Evolutionary conservation across 78 protist species (phyloP).

Genomic region (Dictyostelium firmibasis): DNA sequence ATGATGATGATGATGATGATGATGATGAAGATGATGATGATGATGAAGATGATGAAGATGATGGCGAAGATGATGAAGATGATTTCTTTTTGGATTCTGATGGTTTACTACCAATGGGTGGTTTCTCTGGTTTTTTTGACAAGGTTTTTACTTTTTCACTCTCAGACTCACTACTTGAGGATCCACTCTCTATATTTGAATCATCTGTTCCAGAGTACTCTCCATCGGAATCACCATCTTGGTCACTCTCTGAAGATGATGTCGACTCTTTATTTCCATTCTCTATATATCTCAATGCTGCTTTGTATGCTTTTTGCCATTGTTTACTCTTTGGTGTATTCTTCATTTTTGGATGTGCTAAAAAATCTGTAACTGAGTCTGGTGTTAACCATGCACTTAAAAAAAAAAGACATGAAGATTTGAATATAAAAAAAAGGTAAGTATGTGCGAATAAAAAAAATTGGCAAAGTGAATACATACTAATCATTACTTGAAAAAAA

Average conservation of each 20-base stretch:
- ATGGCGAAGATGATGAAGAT: neutral
- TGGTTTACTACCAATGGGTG: neutral
- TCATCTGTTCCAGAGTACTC: neutral
- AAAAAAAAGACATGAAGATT: too few species aligned
- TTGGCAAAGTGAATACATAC: conserved; percentile 9
- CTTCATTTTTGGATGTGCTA: neutral
- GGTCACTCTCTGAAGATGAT: neutral
- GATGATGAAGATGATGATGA: neutral
- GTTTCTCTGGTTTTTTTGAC: neutral
- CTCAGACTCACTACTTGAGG: neutral
- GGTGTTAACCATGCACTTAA: conserved; percentile 75
- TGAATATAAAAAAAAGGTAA: too few species aligned
- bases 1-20: neutral
- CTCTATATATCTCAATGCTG: conserved; percentile 40
- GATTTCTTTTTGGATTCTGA: neutral
- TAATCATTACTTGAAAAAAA: conserved; percentile 65
- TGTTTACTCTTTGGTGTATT: conserved; percentile 52
- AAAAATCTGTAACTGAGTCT: conserved; percentile 61
- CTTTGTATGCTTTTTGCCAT: conserved; percentile 62
- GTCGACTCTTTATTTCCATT: neutral
- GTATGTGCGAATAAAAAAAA: neutral
- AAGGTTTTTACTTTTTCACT: neutral
- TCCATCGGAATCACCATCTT: neutral
- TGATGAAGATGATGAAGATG: neutral
- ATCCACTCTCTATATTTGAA: neutral